Percentiles rank a stretch among this genome's conserved stretches.
phyloP scores from a whole-genome alignment of 2,329 filamentous ascomycete genomes.

The Rhynchosporium secalis region DNA sequence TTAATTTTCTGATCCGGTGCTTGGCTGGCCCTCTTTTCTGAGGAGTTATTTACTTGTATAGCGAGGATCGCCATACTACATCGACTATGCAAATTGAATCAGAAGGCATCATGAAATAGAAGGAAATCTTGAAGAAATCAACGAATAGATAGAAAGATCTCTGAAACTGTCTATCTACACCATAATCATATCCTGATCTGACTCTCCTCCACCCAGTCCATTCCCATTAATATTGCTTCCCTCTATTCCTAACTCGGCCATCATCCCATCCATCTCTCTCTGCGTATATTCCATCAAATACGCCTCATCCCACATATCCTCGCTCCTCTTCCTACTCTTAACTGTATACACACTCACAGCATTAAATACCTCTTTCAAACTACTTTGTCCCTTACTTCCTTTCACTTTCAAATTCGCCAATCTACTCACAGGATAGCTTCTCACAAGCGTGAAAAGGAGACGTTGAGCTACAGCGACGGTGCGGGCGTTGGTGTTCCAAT shows the following conservation, averaged over 20 bases:
- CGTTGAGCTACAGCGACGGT: constrained; percentile 84
- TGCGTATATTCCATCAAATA: constrained; percentile 93
- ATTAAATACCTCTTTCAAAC: constrained; percentile 79
- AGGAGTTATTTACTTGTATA: no score
- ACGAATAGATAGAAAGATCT: no score
- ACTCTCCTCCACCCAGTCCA: constrained; percentile 11
- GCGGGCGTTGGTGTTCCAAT: constrained; percentile 97
- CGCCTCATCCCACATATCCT: constrained; percentile 90
- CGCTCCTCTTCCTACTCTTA: constrained; percentile 84
- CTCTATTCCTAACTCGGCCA: constrained; percentile 26
- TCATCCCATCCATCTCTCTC: constrained; percentile 74
- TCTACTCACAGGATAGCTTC: constrained; percentile 75
- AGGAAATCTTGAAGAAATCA: no score
- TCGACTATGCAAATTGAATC: no score
- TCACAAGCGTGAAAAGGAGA: constrained; percentile 76
- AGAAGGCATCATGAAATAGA: no score
- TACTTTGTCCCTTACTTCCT: constrained; percentile 59
- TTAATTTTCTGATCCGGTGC: no score
- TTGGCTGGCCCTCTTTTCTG: no score
- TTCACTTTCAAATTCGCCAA: constrained; percentile 69
- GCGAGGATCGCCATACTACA: no score
- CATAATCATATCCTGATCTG: constrained; percentile 30
- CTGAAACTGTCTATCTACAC: constrained; percentile 16
- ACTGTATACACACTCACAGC: constrained; percentile 91
- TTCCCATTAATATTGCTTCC: background rate